Percentiles rank a stretch among this genome's conserved stretches.
Evolutionary conservation across 176 grass and related monocot species (phyloP).

Genomic region (Sorghum bicolor): Sorghum_bicolor_NCBIv3 NC_012873.2:63739501-63740000

Average conservation of each 20-base stretch:
- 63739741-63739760: constrained; percentile 1
- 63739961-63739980: background rate
- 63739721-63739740: background rate
- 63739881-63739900: background rate
- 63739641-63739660: background rate
- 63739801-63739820: background rate
- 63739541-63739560: background rate
- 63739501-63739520: background rate
- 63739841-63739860: background rate
- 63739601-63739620: background rate
- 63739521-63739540: background rate
- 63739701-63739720: background rate
- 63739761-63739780: constrained; percentile 28
- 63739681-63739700: constrained; percentile 1
- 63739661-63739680: constrained; percentile 44
- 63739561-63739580: background rate
- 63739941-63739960: background rate
- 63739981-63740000: background rate
- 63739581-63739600: background rate
- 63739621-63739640: background rate
- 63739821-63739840: background rate
- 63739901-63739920: background rate
- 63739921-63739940: background rate
- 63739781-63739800: constrained; percentile 8
- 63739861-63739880: background rate